Conservation (phyloP, 805 yeast species). For the Candida chauliodis region DNA sequence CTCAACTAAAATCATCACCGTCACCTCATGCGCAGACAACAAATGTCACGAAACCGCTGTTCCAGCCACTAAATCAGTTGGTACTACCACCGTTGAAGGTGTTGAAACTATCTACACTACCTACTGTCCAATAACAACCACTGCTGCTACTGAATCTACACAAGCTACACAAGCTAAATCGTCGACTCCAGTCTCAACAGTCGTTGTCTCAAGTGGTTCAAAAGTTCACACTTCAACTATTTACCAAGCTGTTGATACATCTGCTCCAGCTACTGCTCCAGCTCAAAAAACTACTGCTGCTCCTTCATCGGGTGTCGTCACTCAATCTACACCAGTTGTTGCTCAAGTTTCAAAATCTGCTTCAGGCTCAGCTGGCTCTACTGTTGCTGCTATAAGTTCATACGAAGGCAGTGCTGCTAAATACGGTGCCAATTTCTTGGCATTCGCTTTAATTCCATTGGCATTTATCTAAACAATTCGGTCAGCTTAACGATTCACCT, state of each 20-base stretch:
- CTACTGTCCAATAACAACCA: constrained; percentile 18
- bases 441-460: constrained; percentile 29
- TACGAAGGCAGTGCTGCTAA: constrained; percentile 10
- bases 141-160: constrained; percentile 23
- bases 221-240: constrained; percentile 6
- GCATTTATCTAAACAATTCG: constrained; percentile 27
- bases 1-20: constrained; percentile 27
- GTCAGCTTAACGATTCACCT: neutral
- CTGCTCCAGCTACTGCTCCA: constrained; percentile 8
- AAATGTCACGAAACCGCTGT: constrained; percentile 25
- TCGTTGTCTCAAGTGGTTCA: constrained; percentile 8
- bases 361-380: neutral
- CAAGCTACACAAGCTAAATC: constrained; percentile 7
- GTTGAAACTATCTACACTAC: constrained; percentile 28
- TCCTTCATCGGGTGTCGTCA: neutral
- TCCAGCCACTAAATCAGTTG: constrained; percentile 32
- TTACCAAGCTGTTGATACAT: constrained; percentile 6
- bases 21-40: constrained; percentile 34
- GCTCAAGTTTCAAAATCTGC: constrained; percentile 2
- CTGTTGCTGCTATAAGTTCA: constrained; percentile 11
- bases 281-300: neutral
- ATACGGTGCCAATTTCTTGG: constrained; percentile 22
- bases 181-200: constrained; percentile 6
- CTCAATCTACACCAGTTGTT: constrained; percentile 4
- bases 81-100: constrained; percentile 17